Evolutionary conservation across 116 monocot species (phyloP).

Genomic region (Dioscorea cayenensis): DNA sequence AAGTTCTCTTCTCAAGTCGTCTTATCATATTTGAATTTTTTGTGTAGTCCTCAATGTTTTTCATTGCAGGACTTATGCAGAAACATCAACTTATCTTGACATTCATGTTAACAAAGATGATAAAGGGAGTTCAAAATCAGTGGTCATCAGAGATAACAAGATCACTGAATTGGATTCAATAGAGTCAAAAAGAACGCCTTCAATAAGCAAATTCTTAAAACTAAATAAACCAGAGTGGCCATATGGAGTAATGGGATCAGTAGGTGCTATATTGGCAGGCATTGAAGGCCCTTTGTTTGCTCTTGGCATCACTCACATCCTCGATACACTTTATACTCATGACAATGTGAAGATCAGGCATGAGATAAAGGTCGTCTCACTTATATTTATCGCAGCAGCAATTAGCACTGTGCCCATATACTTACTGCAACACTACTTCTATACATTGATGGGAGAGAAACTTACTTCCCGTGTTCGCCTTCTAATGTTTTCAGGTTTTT

Average conservation of each 20-base stretch:
- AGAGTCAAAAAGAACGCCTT: slow-evolving; percentile 1
- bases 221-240: slow-evolving; percentile 35
- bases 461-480: slow-evolving; percentile 32
- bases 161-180: neutral
- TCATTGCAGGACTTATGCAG: slow-evolving; percentile 9
- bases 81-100: neutral
- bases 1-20: slow-evolving; percentile 5
- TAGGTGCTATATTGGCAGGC: slow-evolving; percentile 29
- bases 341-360: slow-evolving; percentile 21
- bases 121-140: slow-evolving; percentile 3
- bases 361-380: slow-evolving; percentile 29
- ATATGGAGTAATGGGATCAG: slow-evolving; percentile 19
- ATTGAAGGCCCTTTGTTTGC: slow-evolving; percentile 28
- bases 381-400: slow-evolving; percentile 41
- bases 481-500: slow-evolving; percentile 38
- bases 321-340: slow-evolving; percentile 28
- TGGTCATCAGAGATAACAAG: neutral
- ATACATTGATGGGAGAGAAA: slow-evolving; percentile 48
- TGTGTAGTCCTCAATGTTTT: neutral
- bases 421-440: slow-evolving; percentile 39
- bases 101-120: slow-evolving; percentile 2
- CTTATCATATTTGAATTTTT: neutral
- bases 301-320: slow-evolving; percentile 27
- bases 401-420: slow-evolving; percentile 36
- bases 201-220: slow-evolving; percentile 15